phyloP scores from a whole-genome alignment of 2,329 filamentous ascomycete species.

The Rutstroemia sp. region DNA sequence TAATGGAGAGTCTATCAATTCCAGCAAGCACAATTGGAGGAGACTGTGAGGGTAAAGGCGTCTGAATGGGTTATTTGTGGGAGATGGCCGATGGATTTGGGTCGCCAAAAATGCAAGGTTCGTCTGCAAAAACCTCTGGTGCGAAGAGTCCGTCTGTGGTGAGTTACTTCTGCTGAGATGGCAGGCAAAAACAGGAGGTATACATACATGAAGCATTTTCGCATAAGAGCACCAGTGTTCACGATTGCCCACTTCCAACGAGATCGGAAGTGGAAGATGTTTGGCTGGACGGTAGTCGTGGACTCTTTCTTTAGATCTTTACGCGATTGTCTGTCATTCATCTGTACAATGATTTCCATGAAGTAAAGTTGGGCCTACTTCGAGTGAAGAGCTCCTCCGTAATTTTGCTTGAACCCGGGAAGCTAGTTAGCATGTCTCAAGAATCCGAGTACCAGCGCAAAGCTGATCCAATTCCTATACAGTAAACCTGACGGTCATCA shows the following conservation, averaged over 20 bases:
- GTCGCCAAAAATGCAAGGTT: neutral
- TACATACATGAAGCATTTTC: neutral
- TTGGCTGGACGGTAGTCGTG: neutral
- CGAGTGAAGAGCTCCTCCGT: neutral
- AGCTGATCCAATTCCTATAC: neutral
- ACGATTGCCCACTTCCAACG: neutral
- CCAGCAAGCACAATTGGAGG: neutral
- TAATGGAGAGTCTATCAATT: neutral
- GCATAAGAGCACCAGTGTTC: neutral
- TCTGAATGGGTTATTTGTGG: neutral
- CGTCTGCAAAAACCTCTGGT: neutral
- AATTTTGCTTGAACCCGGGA: neutral
- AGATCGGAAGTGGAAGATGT: too few relatives aligned
- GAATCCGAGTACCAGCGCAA: neutral
- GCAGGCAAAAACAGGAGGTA: neutral
- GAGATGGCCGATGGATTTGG: neutral
- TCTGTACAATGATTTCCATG: neutral
- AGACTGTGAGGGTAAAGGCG: neutral
- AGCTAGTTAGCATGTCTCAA: neutral
- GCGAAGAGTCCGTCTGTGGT: neutral
- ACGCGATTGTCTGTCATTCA: neutral
- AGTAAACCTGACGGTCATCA: neutral
- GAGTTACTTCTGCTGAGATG: neutral
- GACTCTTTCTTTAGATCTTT: neutral
- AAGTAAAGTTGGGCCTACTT: neutral